phyloP scores from a whole-genome alignment of 2,329 filamentous ascomycete genomes.

The Dactylellina cionopaga region DNA sequence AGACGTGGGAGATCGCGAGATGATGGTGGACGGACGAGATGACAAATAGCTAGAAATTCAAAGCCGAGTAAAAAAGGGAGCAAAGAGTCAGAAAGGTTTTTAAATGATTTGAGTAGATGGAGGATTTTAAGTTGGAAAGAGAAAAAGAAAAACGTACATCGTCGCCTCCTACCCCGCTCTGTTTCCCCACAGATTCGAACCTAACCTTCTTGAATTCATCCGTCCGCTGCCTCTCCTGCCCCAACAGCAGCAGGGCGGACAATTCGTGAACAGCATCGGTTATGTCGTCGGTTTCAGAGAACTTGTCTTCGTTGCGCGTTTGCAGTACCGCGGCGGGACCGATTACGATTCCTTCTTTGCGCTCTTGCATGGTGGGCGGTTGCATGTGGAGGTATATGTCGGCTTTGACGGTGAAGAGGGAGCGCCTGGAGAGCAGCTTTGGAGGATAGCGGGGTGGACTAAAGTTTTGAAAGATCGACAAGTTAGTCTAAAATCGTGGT shows the following conservation, averaged over 20 bases:
- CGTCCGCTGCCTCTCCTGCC: slow-evolving; percentile 32
- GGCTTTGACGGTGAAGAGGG: slow-evolving; percentile 38
- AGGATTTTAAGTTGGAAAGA: neutral
- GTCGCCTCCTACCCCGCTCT: slow-evolving; percentile 21
- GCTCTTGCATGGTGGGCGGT: slow-evolving; percentile 42
- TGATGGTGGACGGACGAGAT: slow-evolving; percentile 56
- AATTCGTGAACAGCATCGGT: slow-evolving; percentile 43
- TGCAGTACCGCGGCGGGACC: slow-evolving; percentile 37
- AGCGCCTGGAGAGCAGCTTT: slow-evolving; percentile 25
- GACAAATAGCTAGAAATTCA: slow-evolving; percentile 53
- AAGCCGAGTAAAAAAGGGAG: neutral
- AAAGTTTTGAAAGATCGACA: neutral
- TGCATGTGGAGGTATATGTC: slow-evolving; percentile 43
- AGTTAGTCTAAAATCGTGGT: neutral
- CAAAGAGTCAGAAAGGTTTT: neutral
- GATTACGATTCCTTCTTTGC: slow-evolving; percentile 39
- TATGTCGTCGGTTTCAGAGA: slow-evolving; percentile 39
- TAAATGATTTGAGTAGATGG: too few species aligned
- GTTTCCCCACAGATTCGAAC: slow-evolving; percentile 27
- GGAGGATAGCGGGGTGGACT: slow-evolving; percentile 39
- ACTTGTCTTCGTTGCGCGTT: slow-evolving; percentile 43
- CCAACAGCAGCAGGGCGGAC: slow-evolving; percentile 27
- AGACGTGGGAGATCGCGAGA: slow-evolving; percentile 55
- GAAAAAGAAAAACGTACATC: slow-evolving; percentile 24
- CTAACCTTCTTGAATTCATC: slow-evolving; percentile 23